Conservation (phyloP, 2,329 filamentous ascomycete genomes). For the Knoxdaviesia capensis region DNA sequence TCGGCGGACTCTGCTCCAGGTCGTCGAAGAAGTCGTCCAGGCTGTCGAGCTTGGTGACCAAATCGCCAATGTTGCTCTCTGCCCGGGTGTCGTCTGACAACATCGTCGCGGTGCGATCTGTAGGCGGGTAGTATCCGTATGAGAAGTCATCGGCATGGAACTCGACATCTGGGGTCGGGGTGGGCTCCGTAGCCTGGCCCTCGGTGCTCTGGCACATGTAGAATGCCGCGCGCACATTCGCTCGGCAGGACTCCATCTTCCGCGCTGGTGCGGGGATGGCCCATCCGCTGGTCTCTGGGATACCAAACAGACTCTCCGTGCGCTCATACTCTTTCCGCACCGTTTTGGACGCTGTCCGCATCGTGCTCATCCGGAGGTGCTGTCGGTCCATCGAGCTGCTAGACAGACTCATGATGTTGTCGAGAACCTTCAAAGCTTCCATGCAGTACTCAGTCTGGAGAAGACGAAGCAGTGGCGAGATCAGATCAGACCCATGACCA, state of each 20-base stretch:
- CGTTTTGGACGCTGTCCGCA: slow-evolving; percentile 62
- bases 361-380: slow-evolving; percentile 96
- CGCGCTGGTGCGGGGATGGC: slow-evolving; percentile 83
- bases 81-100: slow-evolving; percentile 63
- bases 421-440: slow-evolving; percentile 75
- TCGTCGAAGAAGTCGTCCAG: slow-evolving; percentile 71
- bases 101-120: slow-evolving; percentile 73
- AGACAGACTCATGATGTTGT: slow-evolving; percentile 89
- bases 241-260: slow-evolving; percentile 67
- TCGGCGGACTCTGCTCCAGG: slow-evolving; percentile 34
- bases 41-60: slow-evolving; percentile 62
- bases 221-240: slow-evolving; percentile 90
- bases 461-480: slow-evolving; percentile 75
- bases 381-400: slow-evolving; percentile 85
- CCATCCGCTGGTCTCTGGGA: slow-evolving; percentile 90
- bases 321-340: slow-evolving; percentile 89
- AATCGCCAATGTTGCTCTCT: slow-evolving; percentile 51
- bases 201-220: slow-evolving; percentile 69
- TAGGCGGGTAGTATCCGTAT: slow-evolving; percentile 52
- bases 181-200: slow-evolving; percentile 34
- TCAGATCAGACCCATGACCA: slow-evolving; percentile 79
- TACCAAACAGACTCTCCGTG: slow-evolving; percentile 87
- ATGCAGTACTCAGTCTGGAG: slow-evolving; percentile 88
- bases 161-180: slow-evolving; percentile 68
- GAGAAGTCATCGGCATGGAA: slow-evolving; percentile 82